phyloP scores from a whole-genome alignment of 768 basidiomycete genomes.

The Serpula lacrymans region DNA sequence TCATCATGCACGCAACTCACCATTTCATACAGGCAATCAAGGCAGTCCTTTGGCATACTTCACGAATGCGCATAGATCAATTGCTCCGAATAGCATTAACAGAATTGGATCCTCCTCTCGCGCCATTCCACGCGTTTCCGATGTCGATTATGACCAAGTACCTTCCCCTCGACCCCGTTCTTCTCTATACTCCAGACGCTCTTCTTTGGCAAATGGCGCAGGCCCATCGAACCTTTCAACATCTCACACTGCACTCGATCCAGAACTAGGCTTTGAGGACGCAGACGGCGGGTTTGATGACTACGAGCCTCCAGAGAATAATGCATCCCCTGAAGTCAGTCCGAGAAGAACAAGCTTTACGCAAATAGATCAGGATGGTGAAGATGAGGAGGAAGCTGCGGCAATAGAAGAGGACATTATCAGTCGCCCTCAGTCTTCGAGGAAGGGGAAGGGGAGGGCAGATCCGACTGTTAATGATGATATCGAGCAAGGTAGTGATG shows the following conservation, averaged over 20 bases:
- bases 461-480: conserved; percentile 13
- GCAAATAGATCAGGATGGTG: conserved; percentile 48
- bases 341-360: conserved; percentile 42
- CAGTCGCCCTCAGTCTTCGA: conserved; percentile 18
- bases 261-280: conserved; percentile 23
- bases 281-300: conserved; percentile 24
- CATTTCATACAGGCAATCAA: conserved; percentile 19
- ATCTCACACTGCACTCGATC: conserved; percentile 18
- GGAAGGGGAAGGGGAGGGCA: conserved; percentile 42
- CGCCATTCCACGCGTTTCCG: conserved; percentile 47
- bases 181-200: conserved; percentile 21
- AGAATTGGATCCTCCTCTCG: conserved; percentile 42
- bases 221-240: conserved; percentile 32
- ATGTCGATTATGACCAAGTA: conserved; percentile 58
- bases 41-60: conserved; percentile 34
- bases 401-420: conserved; percentile 32
- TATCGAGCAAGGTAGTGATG: conserved; percentile 18
- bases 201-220: conserved; percentile 30
- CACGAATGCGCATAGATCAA: conserved; percentile 29
- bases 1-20: conserved; percentile 3
- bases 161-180: conserved; percentile 51
- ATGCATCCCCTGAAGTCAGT: conserved; percentile 12
- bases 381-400: conserved; percentile 30
- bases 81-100: conserved; percentile 34
- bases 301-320: conserved; percentile 17